Evolutionary conservation across 1,284 basidiomycete species (phyloP).

Genomic region (Erythrobasidium hasegawianum): DNA sequence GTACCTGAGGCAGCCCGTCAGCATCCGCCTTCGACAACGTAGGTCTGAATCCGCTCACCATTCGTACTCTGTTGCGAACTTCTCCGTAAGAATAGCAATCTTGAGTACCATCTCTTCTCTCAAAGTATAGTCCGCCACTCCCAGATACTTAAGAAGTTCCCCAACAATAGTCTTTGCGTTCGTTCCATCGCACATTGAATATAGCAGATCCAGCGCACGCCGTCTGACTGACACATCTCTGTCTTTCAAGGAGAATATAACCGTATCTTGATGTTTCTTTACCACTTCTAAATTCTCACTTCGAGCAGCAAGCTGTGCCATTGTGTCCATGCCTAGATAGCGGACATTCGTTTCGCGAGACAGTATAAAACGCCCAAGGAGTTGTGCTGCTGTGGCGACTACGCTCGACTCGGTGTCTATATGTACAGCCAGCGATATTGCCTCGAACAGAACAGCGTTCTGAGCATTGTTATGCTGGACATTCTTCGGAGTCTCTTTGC

Average conservation of each 20-base stretch:
- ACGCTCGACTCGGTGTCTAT: slow-evolving; percentile 85
- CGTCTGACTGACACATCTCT: slow-evolving; percentile 95
- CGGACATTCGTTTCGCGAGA: slow-evolving; percentile 98
- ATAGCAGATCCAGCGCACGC: slow-evolving; percentile 88
- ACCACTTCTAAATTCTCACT: slow-evolving; percentile 78
- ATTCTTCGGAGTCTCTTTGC: slow-evolving; percentile 88
- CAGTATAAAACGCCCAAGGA: slow-evolving; percentile 91
- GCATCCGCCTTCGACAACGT: slow-evolving; percentile 56
- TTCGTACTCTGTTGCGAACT: slow-evolving; percentile 73
- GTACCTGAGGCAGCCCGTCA: slow-evolving; percentile 68
- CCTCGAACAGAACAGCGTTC: slow-evolving; percentile 96
- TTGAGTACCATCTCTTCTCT: slow-evolving; percentile 98
- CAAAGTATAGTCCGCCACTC: slow-evolving; percentile 89
- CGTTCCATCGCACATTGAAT: slow-evolving; percentile 97
- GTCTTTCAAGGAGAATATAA: slow-evolving; percentile 89
- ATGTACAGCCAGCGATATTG: slow-evolving; percentile 95
- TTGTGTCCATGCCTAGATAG: slow-evolving; percentile 94
- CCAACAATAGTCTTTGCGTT: slow-evolving; percentile 94
- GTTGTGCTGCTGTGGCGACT: slow-evolving; percentile 81
- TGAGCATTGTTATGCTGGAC: slow-evolving; percentile 99
- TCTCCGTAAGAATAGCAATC: slow-evolving; percentile 95
- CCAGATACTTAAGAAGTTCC: slow-evolving; percentile 86
- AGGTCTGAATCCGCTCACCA: slow-evolving; percentile 48
- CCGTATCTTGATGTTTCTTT: slow-evolving; percentile 92
- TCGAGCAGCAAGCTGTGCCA: slow-evolving; percentile 94